A percentile compares a stretch with the other conserved stretches of the same genome.
Evolutionary conservation across 306 rosid species (phyloP).

Genomic region (Vigna mungo): DNA sequence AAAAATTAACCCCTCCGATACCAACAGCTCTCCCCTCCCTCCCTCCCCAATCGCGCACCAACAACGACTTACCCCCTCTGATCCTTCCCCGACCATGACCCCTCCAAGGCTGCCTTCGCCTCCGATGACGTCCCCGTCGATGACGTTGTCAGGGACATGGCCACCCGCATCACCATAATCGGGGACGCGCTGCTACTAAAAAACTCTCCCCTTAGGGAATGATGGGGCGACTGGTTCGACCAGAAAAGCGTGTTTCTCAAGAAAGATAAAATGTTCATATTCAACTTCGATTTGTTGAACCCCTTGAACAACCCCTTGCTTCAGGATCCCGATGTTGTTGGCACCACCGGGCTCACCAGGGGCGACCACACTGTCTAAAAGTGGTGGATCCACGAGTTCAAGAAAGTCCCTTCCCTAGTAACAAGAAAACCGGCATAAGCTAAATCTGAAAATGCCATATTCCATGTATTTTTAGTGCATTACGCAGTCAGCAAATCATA

Average conservation of each 20-base stretch:
- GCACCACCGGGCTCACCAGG: conserved; percentile 59
- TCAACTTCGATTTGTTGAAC: conserved; percentile 66
- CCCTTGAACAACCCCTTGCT: conserved; percentile 73
- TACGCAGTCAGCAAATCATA: too few species aligned
- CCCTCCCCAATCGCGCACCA: conserved; percentile 28
- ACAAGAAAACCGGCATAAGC: conserved; percentile 38
- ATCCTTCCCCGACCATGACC: conserved; percentile 50
- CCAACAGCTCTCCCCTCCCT: too few species aligned
- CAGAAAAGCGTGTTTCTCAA: conserved; percentile 69
- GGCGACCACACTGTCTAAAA: conserved; percentile 68
- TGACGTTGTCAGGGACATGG: conserved; percentile 52
- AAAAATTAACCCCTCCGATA: too few species aligned
- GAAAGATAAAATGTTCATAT: conserved; percentile 80
- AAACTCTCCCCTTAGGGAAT: conserved; percentile 68
- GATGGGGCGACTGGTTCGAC: conserved; percentile 96
- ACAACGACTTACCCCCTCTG: conserved; percentile 45
- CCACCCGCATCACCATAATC: conserved; percentile 43
- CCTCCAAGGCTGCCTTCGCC: conserved; percentile 62
- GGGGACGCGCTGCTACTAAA: conserved; percentile 77
- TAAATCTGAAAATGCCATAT: too few species aligned
- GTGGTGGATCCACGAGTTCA: conserved; percentile 69
- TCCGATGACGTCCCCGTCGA: conserved; percentile 89
- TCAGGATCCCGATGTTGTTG: conserved; percentile 70
- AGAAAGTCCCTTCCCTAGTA: conserved; percentile 58
- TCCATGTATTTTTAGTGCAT: too few species aligned